phyloP scores from a whole-genome alignment of 176 grass and related monocot genomes.

The Thinopyrum elongatum region DNA sequence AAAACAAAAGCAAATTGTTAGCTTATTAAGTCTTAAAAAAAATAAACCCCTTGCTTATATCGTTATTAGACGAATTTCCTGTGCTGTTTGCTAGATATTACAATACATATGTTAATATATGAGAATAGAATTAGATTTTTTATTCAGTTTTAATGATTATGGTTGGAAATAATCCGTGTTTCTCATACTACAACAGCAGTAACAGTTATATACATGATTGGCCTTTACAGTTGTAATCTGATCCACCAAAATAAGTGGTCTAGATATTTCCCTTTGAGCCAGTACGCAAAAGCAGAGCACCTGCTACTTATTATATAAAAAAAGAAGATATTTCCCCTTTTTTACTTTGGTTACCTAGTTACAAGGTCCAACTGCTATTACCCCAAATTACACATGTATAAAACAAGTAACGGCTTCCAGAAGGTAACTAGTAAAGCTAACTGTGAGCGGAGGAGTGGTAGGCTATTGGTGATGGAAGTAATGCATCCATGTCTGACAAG shows the following conservation, averaged over 20 bases:
- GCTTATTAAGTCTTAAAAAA: background rate
- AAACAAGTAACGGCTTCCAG: too few species aligned
- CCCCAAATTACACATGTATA: too few species aligned
- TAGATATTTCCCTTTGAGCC: background rate
- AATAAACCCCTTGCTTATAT: background rate
- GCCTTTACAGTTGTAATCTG: background rate
- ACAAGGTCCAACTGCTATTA: too few species aligned
- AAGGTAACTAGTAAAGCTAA: background rate
- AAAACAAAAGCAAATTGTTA: background rate
- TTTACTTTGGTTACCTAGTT: too few species aligned
- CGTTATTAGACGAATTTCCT: background rate
- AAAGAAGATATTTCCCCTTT: too few species aligned
- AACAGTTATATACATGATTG: background rate
- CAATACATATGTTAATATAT: background rate
- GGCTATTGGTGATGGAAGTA: background rate
- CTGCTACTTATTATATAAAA: too few species aligned
- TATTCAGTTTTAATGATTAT: background rate
- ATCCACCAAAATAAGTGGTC: background rate
- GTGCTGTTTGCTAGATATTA: conserved; percentile 1
- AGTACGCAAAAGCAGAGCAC: background rate
- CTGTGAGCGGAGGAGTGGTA: background rate
- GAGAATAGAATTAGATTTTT: background rate
- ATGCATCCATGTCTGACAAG: background rate
- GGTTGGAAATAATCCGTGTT: background rate
- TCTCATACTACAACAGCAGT: background rate